A percentile compares a stretch with the other conserved stretches of the same genome.
Evolutionary conservation across 495 filamentous ascomycete genomes (phyloP).

Genomic region (Aspergillus cavernicola): DNA sequence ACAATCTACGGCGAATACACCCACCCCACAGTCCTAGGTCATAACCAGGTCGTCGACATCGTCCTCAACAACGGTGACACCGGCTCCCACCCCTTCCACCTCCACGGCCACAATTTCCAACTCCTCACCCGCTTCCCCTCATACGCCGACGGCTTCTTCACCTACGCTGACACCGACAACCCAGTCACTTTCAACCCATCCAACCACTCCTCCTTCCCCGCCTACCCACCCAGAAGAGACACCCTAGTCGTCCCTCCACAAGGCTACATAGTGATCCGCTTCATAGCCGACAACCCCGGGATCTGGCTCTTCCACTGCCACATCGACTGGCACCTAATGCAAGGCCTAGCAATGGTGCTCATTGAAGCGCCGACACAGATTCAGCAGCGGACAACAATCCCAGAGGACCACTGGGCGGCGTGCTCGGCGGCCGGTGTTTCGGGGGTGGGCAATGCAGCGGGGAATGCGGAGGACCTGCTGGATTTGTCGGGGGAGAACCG

Average conservation of each 20-base stretch:
- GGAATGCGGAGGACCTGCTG: too few species aligned
- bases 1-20: slow-evolving; percentile 71
- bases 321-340: slow-evolving; percentile 60
- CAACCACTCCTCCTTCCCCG: slow-evolving; percentile 33
- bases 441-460: too few species aligned
- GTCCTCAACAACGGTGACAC: slow-evolving; percentile 74
- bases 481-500: too few species aligned
- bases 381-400: slow-evolving; percentile 36
- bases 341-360: slow-evolving; percentile 40
- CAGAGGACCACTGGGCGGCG: too few species aligned
- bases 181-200: slow-evolving; percentile 37
- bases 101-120: slow-evolving; percentile 86
- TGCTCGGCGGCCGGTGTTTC: too few species aligned
- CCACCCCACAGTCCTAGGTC: slow-evolving; percentile 63
- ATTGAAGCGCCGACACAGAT: slow-evolving; percentile 46
- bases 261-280: slow-evolving; percentile 62
- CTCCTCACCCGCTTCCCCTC: slow-evolving; percentile 50
- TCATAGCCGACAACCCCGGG: slow-evolving; percentile 64
- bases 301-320: slow-evolving; percentile 61
- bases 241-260: slow-evolving; percentile 51
- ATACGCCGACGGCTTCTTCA: slow-evolving; percentile 40
- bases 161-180: slow-evolving; percentile 35
- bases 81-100: slow-evolving; percentile 79
- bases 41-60: slow-evolving; percentile 69
- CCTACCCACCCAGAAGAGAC: slow-evolving; percentile 52